Conservation (phyloP, 1,284 basidiomycete genomes). For the Malassezia restricta region DNA sequence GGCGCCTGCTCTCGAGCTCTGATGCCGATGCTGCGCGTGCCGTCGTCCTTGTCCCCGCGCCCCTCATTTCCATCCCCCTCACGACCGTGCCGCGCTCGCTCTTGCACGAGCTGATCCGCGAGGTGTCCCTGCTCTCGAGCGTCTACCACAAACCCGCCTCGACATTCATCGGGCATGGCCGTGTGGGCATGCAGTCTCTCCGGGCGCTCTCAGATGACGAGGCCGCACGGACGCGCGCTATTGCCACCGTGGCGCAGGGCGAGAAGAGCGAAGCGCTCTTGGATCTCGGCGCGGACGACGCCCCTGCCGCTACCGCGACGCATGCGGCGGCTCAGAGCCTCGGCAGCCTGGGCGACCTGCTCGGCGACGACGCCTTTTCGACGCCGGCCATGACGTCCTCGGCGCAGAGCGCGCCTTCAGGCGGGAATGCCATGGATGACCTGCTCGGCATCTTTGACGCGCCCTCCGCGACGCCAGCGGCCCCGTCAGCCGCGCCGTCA, state of each 20-base stretch:
- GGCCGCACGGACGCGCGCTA: slow-evolving; percentile 35
- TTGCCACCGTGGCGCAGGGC: slow-evolving; percentile 49
- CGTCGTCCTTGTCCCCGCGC: slow-evolving; percentile 78
- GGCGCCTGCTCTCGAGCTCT: slow-evolving; percentile 71
- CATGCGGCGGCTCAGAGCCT: slow-evolving; percentile 13
- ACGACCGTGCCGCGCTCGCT: slow-evolving; percentile 79
- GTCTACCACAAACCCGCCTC: slow-evolving; percentile 86
- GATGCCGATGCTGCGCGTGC: slow-evolving; percentile 83
- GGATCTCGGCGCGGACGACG: slow-evolving; percentile 39
- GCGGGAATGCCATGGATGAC: slow-evolving; percentile 5
- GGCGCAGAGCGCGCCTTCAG: neutral
- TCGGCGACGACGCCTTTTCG: slow-evolving; percentile 15
- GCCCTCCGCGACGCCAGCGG: neutral
- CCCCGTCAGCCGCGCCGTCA: neutral
- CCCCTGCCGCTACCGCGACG: slow-evolving; percentile 15
- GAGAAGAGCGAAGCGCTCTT: slow-evolving; percentile 41
- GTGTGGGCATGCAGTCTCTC: slow-evolving; percentile 34
- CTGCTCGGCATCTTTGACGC: slow-evolving; percentile 10
- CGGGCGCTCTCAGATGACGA: slow-evolving; percentile 20
- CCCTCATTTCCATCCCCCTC: slow-evolving; percentile 80
- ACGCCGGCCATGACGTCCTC: neutral
- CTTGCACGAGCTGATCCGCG: slow-evolving; percentile 71
- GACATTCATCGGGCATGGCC: slow-evolving; percentile 48
- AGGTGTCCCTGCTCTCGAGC: slow-evolving; percentile 62
- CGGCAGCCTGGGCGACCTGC: slow-evolving; percentile 15